These are phyloP conservation scores for Eucalyptus marginata DNA, from an alignment of 345 rosid species.

Conservation along the genomic window DNA sequence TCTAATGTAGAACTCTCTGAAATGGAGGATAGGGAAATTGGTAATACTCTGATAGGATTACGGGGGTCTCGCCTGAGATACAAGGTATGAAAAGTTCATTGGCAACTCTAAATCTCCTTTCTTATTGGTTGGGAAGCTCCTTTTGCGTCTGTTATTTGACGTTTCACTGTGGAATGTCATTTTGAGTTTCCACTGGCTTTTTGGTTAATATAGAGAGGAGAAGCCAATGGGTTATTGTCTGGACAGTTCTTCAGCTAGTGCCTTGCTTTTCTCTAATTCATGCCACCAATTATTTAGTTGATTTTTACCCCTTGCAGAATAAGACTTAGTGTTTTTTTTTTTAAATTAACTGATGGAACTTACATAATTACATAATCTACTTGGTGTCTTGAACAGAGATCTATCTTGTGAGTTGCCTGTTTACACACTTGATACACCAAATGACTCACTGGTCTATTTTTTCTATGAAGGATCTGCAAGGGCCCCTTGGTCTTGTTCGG, in stretches of 20 bases:
- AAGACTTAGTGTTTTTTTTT: background rate
- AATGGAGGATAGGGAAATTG: conserved; percentile 21
- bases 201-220: background rate
- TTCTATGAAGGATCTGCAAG: conserved; percentile 28
- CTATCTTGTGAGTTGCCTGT: background rate
- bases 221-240: background rate
- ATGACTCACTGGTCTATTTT: background rate
- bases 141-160: background rate
- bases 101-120: background rate
- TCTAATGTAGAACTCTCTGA: background rate
- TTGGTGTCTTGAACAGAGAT: background rate
- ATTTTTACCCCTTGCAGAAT: background rate
- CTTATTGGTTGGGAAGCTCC: background rate
- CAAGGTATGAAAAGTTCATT: conserved; percentile 32
- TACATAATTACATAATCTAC: background rate
- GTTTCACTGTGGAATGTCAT: background rate
- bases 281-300: background rate
- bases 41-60: conserved; percentile 33
- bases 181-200: background rate
- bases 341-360: background rate
- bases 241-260: background rate
- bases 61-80: conserved; percentile 40
- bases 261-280: background rate
- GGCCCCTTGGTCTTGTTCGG: conserved; percentile 6
- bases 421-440: background rate